Evolutionary conservation across 345 rosid species (phyloP).

Genomic region (Aegle marmelos): DNA sequence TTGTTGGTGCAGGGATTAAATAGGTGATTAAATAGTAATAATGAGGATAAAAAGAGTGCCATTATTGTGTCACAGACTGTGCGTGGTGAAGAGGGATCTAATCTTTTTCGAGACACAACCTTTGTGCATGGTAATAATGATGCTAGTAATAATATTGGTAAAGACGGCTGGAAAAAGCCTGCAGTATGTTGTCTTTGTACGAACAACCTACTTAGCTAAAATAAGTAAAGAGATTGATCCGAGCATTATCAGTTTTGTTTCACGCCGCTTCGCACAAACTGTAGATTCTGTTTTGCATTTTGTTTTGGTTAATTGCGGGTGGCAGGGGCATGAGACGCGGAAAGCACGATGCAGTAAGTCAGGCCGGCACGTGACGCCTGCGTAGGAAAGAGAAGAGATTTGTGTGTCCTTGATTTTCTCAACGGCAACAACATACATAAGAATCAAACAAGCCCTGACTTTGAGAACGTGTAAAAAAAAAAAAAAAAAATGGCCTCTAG

Average conservation of each 20-base stretch:
- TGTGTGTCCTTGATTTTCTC: neutral
- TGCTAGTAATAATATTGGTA: slow-evolving; percentile 24
- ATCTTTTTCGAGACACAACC: slow-evolving; percentile 25
- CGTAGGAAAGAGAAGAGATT: slow-evolving; percentile 36
- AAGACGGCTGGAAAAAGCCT: slow-evolving; percentile 47
- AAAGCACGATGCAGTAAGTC: slow-evolving; percentile 42
- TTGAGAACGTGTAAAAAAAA: slow-evolving; percentile 15
- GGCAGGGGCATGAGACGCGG: slow-evolving; percentile 18
- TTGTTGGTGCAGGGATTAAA: slow-evolving; percentile 14
- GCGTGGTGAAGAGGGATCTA: slow-evolving; percentile 17
- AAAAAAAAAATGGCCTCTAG: too few species aligned
- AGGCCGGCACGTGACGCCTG: slow-evolving; percentile 49
- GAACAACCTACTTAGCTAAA: slow-evolving; percentile 18
- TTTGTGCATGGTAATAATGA: slow-evolving; percentile 41
- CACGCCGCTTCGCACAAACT: neutral
- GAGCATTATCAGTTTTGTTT: neutral
- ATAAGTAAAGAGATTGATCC: neutral
- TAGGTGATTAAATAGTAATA: slow-evolving; percentile 2
- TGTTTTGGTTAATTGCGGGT: neutral
- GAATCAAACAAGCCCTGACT: slow-evolving; percentile 27
- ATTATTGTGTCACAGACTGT: slow-evolving; percentile 24
- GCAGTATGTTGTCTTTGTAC: slow-evolving; percentile 22
- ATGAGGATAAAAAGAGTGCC: slow-evolving; percentile 23
- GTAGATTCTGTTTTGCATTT: neutral
- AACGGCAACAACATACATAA: too few species aligned